Base-by-base conservation (phyloP, 2,329 filamentous ascomycete genomes). In the Arthrinium phaeospermum region DNA sequence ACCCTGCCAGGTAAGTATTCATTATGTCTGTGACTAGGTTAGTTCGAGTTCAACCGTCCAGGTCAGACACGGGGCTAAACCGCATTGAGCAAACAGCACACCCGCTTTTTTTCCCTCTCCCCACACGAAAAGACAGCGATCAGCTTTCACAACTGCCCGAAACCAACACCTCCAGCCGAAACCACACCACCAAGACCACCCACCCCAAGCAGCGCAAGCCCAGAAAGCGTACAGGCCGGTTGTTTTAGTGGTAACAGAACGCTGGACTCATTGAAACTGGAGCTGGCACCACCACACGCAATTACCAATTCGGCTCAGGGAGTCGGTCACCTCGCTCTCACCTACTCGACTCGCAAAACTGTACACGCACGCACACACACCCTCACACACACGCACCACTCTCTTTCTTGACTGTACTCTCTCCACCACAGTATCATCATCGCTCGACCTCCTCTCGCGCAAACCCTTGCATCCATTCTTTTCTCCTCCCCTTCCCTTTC, bases 151-250 rank as follows among this genome's bases (percentile, higher is more conserved):
- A 64, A 46, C 67, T 69, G 67, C 67, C 67, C 67, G 67, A 69
- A 68, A 69, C 67, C 67, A 69, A 69, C 67, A 69, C 45, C 30
- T 68, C 44, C 67, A 69, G 67, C 67, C 67, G 67, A 69, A 69
- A 69, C 67, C 67, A 69, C 67, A 69, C 67, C 67, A 69, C 67
- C 67, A 45, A 69, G 45, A 69, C 67, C 67, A 69, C 67, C 67
- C 44, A 46, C 67, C 16, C 53, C 53, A 22, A 34, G 27, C 53
- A 34, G 37, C 30, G 19, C 30, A 34, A 64, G 30, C 57, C 57
- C 57, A 64, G 49, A 51, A 64, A 64, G 57, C 8, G 57, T 64
- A 64, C 57, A 41, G 34, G 57, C 57, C 57, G 57, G 30, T 41
- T 64, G 57, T 37, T 41, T 64, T 64, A 64, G 57, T 64, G 57